A percentile compares a stretch with the other conserved stretches of the same genome.
Conservation (phyloP, 2,329 filamentous ascomycete species). For the Chaetoscypha palmicola region DNA sequence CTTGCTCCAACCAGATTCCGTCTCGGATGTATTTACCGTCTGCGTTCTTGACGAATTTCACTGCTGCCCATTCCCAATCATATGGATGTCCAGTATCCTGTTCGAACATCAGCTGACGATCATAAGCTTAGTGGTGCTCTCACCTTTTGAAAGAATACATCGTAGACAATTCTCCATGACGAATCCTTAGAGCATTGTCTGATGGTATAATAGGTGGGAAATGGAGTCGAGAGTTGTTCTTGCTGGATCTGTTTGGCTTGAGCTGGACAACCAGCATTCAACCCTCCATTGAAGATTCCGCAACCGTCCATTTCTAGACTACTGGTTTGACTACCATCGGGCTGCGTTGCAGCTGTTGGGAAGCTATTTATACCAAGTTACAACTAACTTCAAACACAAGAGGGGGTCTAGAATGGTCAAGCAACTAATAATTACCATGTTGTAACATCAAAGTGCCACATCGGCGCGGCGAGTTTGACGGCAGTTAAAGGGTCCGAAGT, state of each 20-base stretch:
- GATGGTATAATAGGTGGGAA: slow-evolving; percentile 18
- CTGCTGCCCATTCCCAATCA: slow-evolving; percentile 19
- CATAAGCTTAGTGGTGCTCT: not conserved
- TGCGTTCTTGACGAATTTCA: slow-evolving; percentile 14
- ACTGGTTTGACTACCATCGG: slow-evolving; percentile 14
- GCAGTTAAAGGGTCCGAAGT: slow-evolving; percentile 9
- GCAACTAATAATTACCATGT: too few species aligned
- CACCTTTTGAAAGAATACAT: slow-evolving; percentile 20
- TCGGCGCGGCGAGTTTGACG: slow-evolving; percentile 12
- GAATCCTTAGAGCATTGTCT: slow-evolving; percentile 12
- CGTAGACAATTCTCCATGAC: slow-evolving; percentile 18
- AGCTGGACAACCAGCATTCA: too few species aligned
- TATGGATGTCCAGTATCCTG: slow-evolving; percentile 20
- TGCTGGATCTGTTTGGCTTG: slow-evolving; percentile 11
- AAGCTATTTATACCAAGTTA: too few species aligned
- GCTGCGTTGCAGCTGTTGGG: slow-evolving; percentile 12
- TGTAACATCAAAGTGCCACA: slow-evolving; percentile 17
- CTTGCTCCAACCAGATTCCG: slow-evolving; percentile 17
- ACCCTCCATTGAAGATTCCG: slow-evolving; percentile 7
- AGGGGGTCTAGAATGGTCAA: too few species aligned
- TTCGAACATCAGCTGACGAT: not conserved
- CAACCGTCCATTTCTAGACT: slow-evolving; percentile 12
- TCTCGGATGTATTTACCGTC: slow-evolving; percentile 15
- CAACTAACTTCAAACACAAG: too few species aligned
- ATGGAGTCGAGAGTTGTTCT: slow-evolving; percentile 14